Conservation (phyloP, 169 alveolate genomes). For the Eimeria brunetti region DNA sequence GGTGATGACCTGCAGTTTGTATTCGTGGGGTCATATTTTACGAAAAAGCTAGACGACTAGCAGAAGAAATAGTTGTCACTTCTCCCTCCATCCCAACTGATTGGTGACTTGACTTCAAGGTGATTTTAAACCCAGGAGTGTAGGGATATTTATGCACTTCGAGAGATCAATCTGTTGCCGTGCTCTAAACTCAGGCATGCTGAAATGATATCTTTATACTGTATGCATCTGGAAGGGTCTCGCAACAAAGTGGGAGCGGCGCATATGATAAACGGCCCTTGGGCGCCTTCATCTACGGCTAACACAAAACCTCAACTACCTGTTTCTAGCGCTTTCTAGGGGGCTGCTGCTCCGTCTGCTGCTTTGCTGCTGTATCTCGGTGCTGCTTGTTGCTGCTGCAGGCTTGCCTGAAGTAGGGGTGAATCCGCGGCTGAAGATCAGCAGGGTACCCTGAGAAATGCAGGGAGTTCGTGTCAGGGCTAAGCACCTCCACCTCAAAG, state of each 20-base stretch:
- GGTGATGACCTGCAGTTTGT: neutral
- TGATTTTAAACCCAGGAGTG: too few species aligned
- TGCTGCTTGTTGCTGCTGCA: too few species aligned
- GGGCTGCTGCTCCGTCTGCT: too few species aligned
- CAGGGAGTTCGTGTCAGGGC: neutral
- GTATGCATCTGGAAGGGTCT: neutral
- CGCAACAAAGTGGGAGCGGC: neutral
- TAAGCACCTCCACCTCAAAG: constrained; percentile 72
- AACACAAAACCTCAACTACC: neutral
- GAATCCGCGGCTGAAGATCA: constrained; percentile 16
- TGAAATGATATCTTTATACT: too few species aligned
- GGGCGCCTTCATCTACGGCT: neutral
- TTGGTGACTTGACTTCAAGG: too few species aligned
- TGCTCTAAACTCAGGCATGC: too few species aligned
- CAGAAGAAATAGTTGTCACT: neutral
- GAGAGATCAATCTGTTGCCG: too few species aligned
- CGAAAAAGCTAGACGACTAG: neutral
- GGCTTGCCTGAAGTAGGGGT: constrained; percentile 58
- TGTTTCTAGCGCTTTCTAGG: neutral
- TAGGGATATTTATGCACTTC: too few species aligned
- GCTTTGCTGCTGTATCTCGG: too few species aligned
- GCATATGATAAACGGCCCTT: neutral
- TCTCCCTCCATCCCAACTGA: too few species aligned
- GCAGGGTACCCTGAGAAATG: constrained; percentile 62
- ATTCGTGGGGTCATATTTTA: neutral